phyloP scores from a whole-genome alignment of 2,329 filamentous ascomycete genomes.

The Kalmusia sp. region DNA sequence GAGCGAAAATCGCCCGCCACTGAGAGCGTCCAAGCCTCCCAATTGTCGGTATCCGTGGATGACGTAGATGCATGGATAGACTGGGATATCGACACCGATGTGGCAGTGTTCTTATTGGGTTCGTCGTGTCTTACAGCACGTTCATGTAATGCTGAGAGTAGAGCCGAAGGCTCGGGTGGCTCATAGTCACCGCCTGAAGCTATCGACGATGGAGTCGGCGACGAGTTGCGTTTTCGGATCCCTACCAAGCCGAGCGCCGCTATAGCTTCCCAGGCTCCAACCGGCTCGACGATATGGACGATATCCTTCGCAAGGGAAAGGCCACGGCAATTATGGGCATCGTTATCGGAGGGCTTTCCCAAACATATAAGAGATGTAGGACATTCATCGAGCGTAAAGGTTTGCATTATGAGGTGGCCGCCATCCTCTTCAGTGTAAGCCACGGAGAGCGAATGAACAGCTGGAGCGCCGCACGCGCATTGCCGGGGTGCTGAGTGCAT shows the following conservation, averaged over 20 bases:
- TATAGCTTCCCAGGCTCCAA: slow-evolving; percentile 70
- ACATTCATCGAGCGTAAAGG: slow-evolving; percentile 63
- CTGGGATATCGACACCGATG: background rate
- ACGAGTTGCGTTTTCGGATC: slow-evolving; percentile 58
- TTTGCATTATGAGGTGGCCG: slow-evolving; percentile 70
- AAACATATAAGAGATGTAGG: slow-evolving; percentile 64
- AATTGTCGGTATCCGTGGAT: slow-evolving; percentile 45
- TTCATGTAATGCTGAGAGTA: slow-evolving; percentile 36
- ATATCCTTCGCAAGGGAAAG: slow-evolving; percentile 56
- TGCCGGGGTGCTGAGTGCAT: slow-evolving; percentile 62
- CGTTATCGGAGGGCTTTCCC: slow-evolving; percentile 50
- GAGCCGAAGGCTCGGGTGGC: slow-evolving; percentile 16
- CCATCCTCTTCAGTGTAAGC: slow-evolving; percentile 67
- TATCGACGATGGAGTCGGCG: slow-evolving; percentile 35
- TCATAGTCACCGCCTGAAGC: slow-evolving; percentile 34
- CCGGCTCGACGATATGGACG: slow-evolving; percentile 64
- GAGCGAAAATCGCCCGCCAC: slow-evolving; percentile 54
- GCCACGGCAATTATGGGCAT: slow-evolving; percentile 39
- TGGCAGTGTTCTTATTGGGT: slow-evolving; percentile 3
- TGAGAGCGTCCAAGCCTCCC: slow-evolving; percentile 63
- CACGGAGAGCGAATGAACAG: slow-evolving; percentile 69
- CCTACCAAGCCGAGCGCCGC: slow-evolving; percentile 68
- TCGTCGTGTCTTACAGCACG: slow-evolving; percentile 28
- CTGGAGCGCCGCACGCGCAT: slow-evolving; percentile 61
- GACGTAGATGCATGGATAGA: slow-evolving; percentile 1